Evolutionary conservation across 108 stramenopile genomes (phyloP), one percentile per base, ranked within the genome.

Genomic region (Phaeodactylum tricornutum): DNA sequence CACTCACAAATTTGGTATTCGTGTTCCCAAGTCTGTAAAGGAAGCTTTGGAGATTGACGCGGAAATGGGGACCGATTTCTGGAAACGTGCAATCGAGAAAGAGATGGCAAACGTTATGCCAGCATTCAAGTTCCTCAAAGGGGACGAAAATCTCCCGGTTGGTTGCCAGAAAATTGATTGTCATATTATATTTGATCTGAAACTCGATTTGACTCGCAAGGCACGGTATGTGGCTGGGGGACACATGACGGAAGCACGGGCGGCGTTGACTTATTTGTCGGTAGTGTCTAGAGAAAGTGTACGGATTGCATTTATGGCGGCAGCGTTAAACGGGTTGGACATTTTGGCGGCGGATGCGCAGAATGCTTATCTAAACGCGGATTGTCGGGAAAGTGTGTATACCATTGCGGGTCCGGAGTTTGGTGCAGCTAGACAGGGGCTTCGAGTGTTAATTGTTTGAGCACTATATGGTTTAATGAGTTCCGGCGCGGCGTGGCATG

Each of bases 31-130:
- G 23, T 48, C 44, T 31, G 56, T 75, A 2, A 42, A 61, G 11
- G 43, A 77, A 9, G 80, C 80, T 4, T n/a, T 48, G 1, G 39
- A 47, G 21, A 3, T 82, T 11, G 80, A 82, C 45, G n/a, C 14
- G 14, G 33, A 45, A 0, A 77, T 58, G 38, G 70, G 70, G 24
- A 77, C 66, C 15, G 54, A 40, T 8, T 38, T 55, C 4, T 71
- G 70, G 70, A 9, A 8, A 4, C 55, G 66, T 44, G 64, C 70
- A 3, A 39, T 77, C 4, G 23, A 49, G 23, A 56, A 61, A 37
- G 74, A 81, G 47, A 76, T 81, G 75, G 8, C 3, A 0, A 69
- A 62, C 9, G 57, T 67, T 2, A 12, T 43, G 14, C 24, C 59
- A 5, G 73, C 76, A n/a, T 75, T 77, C 34, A 44, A 66, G 5